Evolutionary conservation across 441 rosid genomes (phyloP), one percentile per base, ranked within the genome.

Genomic region (Gossypium laxum): DNA sequence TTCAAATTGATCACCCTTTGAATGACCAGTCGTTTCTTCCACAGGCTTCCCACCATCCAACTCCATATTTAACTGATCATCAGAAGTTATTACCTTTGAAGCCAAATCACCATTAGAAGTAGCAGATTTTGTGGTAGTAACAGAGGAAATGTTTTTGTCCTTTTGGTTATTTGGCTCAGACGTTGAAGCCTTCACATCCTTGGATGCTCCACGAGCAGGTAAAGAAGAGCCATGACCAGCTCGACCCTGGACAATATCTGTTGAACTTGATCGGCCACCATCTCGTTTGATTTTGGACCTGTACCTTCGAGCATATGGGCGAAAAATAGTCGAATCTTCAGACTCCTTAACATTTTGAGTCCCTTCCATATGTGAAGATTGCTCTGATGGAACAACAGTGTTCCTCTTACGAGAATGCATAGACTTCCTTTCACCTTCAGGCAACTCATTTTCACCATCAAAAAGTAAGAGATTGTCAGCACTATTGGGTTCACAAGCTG

Each of bases 281-380:
- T 96, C 98, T 72, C 98, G 91, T 72, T 86, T 93, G 38, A 83
- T 80, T 79, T 86, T 86, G 67, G 99, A 87, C 88, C 99, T 87
- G 75, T 96, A 86, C 80, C 99, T 90, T 72, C 99, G 86, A 80
- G 97, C 97, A 87, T 96, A 96, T 7, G 98, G 95, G 28, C 96
- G 98, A 75, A 96, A 84, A 79, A 90, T 88, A 66, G 96, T 93
- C 71, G 97, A 91, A 85, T 96, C 99, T 84, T 93, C 99, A 45
- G 94, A 82, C 71, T 91, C 97, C 83, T 87, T 96, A 71, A 85
- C 75, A 83, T 82, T 87, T 75, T 81, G 93, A 71, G 85, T 74
- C 61, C 88, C 85, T 75, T 80, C 92, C 75, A 80, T 81, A 80
- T 79, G 88, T 22, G 87, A 84, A 75, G 92, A 87, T 75, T 85